phyloP scores from a whole-genome alignment of 2,329 filamentous ascomycete species.

The Apiospora sp. region DNA sequence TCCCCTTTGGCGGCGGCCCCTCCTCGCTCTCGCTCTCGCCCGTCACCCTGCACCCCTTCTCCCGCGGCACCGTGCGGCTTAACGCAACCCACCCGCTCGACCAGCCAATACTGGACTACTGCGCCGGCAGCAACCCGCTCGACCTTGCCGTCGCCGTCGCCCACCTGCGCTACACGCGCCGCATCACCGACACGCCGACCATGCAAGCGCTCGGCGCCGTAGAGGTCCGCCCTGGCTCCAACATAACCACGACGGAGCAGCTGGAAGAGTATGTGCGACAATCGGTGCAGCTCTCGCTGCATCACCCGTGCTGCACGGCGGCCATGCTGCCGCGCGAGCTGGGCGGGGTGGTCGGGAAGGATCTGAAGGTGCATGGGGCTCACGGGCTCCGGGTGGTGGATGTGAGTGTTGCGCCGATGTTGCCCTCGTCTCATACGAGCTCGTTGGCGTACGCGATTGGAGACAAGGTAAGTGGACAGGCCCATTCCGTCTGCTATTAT shows the following conservation, averaged over 20 bases:
- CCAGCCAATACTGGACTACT: conserved; percentile 39
- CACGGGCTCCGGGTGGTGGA: conserved; percentile 18
- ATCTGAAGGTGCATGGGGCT: conserved; percentile 16
- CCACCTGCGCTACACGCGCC: conserved; percentile 38
- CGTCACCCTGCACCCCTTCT: conserved; percentile 35
- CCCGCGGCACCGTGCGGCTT: conserved; percentile 35
- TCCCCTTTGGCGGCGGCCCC: conserved; percentile 31
- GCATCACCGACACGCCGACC: conserved; percentile 30
- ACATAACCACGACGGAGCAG: conserved; percentile 27
- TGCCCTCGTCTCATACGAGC: conserved; percentile 14
- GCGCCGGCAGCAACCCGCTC: conserved; percentile 36
- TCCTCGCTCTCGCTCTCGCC: conserved; percentile 32
- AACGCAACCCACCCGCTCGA: conserved; percentile 34
- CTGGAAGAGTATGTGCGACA: background rate
- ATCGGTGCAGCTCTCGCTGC: background rate
- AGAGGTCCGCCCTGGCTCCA: conserved; percentile 33
- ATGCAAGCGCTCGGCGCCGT: conserved; percentile 24
- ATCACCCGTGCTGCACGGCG: conserved; percentile 23
- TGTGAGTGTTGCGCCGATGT: background rate
- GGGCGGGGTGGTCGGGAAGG: conserved; percentile 21
- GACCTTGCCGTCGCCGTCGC: conserved; percentile 38
- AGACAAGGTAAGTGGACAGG: conserved; percentile 9
- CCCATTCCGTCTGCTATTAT: background rate
- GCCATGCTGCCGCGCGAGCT: conserved; percentile 18
- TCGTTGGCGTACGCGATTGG: conserved; percentile 21